A percentile compares a stretch with the other conserved stretches of the same genome.
Evolutionary conservation across 2,329 filamentous ascomycete species (phyloP).

Genomic region (Tricladium varicosporioides): DNA sequence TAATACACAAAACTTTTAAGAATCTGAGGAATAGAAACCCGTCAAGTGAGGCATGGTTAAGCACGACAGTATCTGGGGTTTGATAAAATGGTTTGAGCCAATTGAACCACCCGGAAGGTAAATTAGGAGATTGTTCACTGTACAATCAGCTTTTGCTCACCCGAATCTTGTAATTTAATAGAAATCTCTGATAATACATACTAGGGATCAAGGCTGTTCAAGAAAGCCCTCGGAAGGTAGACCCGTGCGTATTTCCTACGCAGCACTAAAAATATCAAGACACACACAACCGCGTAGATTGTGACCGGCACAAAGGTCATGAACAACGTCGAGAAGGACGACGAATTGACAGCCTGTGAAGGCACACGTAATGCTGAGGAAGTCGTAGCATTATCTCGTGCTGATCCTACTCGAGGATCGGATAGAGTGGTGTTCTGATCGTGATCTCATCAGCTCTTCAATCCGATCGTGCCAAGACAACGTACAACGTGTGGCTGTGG

Average conservation of each 20-base stretch:
- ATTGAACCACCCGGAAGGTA: constrained; percentile 36
- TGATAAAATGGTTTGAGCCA: constrained; percentile 35
- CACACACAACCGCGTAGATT: constrained; percentile 46
- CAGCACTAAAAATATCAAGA: constrained; percentile 50
- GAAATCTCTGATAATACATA: constrained; percentile 33
- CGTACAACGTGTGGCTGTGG: background rate
- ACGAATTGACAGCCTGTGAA: constrained; percentile 38
- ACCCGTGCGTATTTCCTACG: constrained; percentile 49
- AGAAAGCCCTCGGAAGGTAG: constrained; percentile 53
- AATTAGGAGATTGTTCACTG: constrained; percentile 32
- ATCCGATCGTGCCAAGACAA: no score
- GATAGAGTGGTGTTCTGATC: constrained; percentile 13
- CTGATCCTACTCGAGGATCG: constrained; percentile 44
- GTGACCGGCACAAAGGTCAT: constrained; percentile 54
- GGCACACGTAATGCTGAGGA: constrained; percentile 36
- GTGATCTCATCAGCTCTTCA: background rate
- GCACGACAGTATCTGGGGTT: constrained; percentile 39
- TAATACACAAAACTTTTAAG: constrained; percentile 58
- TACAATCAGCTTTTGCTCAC: background rate
- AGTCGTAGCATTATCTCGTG: constrained; percentile 40
- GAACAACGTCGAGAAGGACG: constrained; percentile 42
- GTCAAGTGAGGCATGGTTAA: constrained; percentile 66
- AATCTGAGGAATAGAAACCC: constrained; percentile 65
- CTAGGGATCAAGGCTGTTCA: constrained; percentile 49
- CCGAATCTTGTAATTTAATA: no score